Evolutionary conservation across 202 grass and related monocot species (phyloP), one percentile per base, ranked within the genome.

Genomic region (Miscanthus sacchariflorus): DNA sequence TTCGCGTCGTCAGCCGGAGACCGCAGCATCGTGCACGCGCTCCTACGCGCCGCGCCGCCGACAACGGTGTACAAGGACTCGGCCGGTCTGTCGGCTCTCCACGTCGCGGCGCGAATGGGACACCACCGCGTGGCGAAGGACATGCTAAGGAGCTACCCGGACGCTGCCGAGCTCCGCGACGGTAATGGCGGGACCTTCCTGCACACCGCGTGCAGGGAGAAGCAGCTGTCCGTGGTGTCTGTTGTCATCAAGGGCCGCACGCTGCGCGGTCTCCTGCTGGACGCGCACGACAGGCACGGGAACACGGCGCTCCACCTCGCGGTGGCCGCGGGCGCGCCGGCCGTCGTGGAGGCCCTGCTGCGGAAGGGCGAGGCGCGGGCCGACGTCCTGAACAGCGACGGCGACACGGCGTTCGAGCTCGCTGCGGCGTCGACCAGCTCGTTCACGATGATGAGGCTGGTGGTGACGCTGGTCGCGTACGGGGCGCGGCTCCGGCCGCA

Each of bases 101-200:
- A 83, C 39, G 9, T 88, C 64, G 73, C 86, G 18, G 64, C 64
- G 4, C 64, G 38, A 40, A 70, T 83, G 87, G 80, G 87, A 4
- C 80, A 78, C 46, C 44, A 10, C n/a, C 0, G 4, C 10, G 24
- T 77, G 0, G 72, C 30, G 1, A 0, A 44, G 86, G 45, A 42
- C 0, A 7, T 88, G 12, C 3, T 70, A 0, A 0, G 21, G 36
- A 27, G 1, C 5, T 59, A 1, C 46, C 77, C 88, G 0, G 76
- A 85, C 36, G 59, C 59, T 45, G 45, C 12, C 23, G 82, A 85
- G 59, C 69, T 89, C 1, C 70, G 58, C 0, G 88, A 59, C 36
- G 25, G 1, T 5, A 9, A 11, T 3, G 77, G 88, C 35, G 6
- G 46, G 4, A 89, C 69, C n/a, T 89, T 89, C 59, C 8, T 68